Evolutionary conservation across 805 yeast genomes (phyloP).

Genomic region (Jamesozyma piceae): DNA sequence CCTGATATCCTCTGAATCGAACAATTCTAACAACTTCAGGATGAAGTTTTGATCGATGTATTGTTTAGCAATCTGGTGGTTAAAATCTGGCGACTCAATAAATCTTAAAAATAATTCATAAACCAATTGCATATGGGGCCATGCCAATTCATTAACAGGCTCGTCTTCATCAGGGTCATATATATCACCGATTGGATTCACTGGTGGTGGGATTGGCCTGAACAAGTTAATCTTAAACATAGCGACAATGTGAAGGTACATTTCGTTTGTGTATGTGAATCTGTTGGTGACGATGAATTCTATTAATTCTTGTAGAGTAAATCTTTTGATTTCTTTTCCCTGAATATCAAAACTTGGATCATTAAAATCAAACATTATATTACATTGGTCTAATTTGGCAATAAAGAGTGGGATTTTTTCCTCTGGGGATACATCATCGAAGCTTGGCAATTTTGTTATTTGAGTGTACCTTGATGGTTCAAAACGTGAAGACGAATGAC

Average conservation of each 20-base stretch:
- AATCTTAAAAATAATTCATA: conserved; percentile 90
- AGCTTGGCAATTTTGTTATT: conserved; percentile 68
- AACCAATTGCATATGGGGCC: conserved; percentile 98
- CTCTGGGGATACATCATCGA: conserved; percentile 79
- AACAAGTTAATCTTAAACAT: conserved; percentile 87
- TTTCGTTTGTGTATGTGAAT: conserved; percentile 79
- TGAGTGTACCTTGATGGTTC: conserved; percentile 65
- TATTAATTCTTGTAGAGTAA: conserved; percentile 79
- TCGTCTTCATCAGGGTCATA: conserved; percentile 98
- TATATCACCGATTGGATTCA: conserved; percentile 91
- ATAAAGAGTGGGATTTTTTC: conserved; percentile 67
- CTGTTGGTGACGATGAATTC: conserved; percentile 78
- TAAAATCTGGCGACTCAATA: conserved; percentile 89
- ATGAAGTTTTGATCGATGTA: conserved; percentile 89
- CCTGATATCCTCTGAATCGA: conserved; percentile 93
- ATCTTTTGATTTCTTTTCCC: conserved; percentile 86
- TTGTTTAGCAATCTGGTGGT: conserved; percentile 86
- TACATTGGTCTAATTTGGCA: conserved; percentile 89
- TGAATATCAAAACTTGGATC: conserved; percentile 88
- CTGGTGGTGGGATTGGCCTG: conserved; percentile 97
- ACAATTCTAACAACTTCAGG: conserved; percentile 69
- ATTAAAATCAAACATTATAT: conserved; percentile 83
- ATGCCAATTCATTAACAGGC: conserved; percentile 89
- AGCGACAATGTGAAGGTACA: conserved; percentile 77
- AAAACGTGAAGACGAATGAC: conserved; percentile 87